Conservation (phyloP, 176 grass and related monocot species). For the Aegilops sharonensis region DNA sequence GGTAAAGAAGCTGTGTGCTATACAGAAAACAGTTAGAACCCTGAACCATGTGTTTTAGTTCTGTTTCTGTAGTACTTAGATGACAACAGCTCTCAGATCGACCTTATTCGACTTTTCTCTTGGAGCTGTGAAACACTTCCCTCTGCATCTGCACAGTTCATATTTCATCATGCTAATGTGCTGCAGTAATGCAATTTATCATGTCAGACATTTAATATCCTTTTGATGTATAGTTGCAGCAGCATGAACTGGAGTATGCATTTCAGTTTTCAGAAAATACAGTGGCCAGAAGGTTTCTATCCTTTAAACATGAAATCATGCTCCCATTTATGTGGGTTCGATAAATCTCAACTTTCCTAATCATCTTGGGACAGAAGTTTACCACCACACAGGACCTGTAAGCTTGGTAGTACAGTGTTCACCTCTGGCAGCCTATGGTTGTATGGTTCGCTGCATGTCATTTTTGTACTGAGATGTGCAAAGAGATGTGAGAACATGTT, state of each 20-base stretch:
- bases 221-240: not conserved
- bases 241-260: not conserved
- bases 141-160: not conserved
- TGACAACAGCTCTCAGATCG: not conserved
- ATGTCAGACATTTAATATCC: not conserved
- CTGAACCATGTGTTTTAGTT: not conserved
- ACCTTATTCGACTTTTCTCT: not conserved
- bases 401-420: too few species aligned
- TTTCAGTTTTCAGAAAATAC: not conserved
- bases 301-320: too few species aligned
- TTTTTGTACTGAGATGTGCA: too few species aligned
- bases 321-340: too few species aligned
- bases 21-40: not conserved
- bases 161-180: not conserved
- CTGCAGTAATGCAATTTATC: not conserved
- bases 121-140: not conserved
- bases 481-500: too few species aligned
- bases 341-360: too few species aligned
- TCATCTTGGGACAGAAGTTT: not conserved
- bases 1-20: not conserved
- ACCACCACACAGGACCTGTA: too few species aligned
- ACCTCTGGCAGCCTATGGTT: too few species aligned
- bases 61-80: not conserved
- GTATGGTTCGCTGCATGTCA: too few species aligned
- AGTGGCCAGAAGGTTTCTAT: not conserved